Evolutionary conservation across 208 protist species (phyloP), one percentile per base, ranked within the genome.

Genomic region (Kentomonas sorsogonicus): DNA sequence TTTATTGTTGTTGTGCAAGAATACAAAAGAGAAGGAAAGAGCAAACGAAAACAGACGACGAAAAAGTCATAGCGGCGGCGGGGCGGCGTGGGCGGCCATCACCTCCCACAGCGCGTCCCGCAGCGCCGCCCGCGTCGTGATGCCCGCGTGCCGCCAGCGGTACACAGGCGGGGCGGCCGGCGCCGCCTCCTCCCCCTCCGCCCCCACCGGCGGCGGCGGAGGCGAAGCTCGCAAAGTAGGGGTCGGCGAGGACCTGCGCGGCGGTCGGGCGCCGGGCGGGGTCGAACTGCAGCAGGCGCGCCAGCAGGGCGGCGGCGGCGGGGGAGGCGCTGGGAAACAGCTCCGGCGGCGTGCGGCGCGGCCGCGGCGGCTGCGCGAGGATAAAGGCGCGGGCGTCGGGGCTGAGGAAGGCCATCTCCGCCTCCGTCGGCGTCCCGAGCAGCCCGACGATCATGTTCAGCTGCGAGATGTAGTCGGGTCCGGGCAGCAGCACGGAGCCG

Each of bases 251-350:
- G n/a, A 96, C 89, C 53, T 98, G 76, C 40, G 83, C 86, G 15
- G 94, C 90, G 1, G 93, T 97, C 27, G 97, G 68, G 27, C 97
- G 81, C 74, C 96, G 97, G 5, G 90, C 75, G 22, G 97, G 97
- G 60, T 99, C 97, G 63, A 99, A 99, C 36, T 97, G 89, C 20
- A 99, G 77, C 6, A 99, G 75, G 52, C 95, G 89, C 33, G 77
- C 68, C 23, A 99, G 63, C 18, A 99, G 66, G 69, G 98, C 96
- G 4, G 94, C 66, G 7, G 95, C 96, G 3, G 98, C 96, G 6
- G 80, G 69, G 0, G 88, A 86, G 1, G 94, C 97, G 60, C 86
- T 95, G 9, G 96, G 94, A 63, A 96, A 98, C 39, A 98, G 38
- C 25, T 95, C 84, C 1, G 47, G 74, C 47, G 92, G 91, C 10